Conservation (phyloP, 2,329 filamentous ascomycete genomes). For the Stachybotrys elegans region DNA sequence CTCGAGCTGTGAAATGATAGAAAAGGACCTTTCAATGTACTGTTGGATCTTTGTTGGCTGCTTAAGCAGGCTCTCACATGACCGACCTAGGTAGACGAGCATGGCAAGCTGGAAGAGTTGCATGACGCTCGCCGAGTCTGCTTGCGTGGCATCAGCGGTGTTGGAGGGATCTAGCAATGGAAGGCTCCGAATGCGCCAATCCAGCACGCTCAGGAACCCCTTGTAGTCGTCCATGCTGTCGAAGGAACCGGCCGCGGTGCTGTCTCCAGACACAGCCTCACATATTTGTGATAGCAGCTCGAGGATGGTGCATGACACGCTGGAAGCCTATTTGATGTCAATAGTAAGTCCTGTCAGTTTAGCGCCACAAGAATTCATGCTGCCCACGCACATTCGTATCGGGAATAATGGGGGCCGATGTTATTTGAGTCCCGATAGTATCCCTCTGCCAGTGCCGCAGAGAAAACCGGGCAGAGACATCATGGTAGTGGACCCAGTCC, state of each 20-base stretch:
- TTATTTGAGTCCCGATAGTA: neutral
- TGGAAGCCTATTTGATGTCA: neutral
- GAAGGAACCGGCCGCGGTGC: neutral
- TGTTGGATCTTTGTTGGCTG: constrained; percentile 6
- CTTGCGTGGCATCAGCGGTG: neutral
- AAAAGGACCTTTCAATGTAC: constrained; percentile 19
- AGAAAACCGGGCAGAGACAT: constrained; percentile 17
- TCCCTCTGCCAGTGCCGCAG: constrained; percentile 13
- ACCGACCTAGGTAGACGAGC: constrained; percentile 24
- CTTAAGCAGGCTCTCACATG: constrained; percentile 9
- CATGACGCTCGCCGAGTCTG: constrained; percentile 1
- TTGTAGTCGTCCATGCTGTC: constrained; percentile 9
- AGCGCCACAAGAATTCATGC: no score
- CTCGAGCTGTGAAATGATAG: constrained; percentile 12
- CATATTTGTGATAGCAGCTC: constrained; percentile 12
- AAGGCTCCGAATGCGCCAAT: constrained; percentile 20
- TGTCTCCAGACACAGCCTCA: neutral
- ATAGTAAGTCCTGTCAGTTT: no score
- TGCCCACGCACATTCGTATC: neutral
- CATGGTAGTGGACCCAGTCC: constrained; percentile 23
- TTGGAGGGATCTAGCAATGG: no score
- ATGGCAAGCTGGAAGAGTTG: constrained; percentile 21
- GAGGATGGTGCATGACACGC: constrained; percentile 7
- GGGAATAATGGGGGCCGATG: constrained; percentile 5
- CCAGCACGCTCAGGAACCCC: constrained; percentile 17